Evolutionary conservation across 1,284 basidiomycete species (phyloP), one percentile per base, ranked within the genome.

Genomic region (Porodaedalea pini): DNA sequence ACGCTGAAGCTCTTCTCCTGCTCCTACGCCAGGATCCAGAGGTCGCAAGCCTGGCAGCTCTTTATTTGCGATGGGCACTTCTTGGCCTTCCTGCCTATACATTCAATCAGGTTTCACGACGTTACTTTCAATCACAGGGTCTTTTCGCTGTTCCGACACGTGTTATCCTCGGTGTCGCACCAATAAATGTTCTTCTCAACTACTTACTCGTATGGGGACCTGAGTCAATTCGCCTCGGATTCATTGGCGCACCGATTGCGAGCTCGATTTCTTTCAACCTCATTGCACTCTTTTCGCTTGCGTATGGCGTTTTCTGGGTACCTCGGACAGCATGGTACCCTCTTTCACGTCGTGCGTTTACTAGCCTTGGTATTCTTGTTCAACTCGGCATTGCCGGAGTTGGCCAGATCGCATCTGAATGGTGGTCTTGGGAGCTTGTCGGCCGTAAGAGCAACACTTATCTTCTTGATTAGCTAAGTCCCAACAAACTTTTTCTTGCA

Each of bases 401-500:
- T 25, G 71, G 73, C 10, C 80, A 81, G 62, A 78, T 74, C 32
- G 89, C 88, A 1, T 83, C 83, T 7, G 92, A 95, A 68, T 95
- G 92, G 93, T 94, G 92, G 91, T 85, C 86, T 37, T 94, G 92
- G 92, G 92, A 94, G 67, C 75, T 92, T 2, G 74, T 89, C 53
- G 77, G 76, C 50, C 70, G 79, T 81, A 61, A 62, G 80, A 76
- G n/a, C 58, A 17, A 2, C 31, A 41, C 17, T 17, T 6, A 21
- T 40, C 4, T 10, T 41, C 51, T 45, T 31, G 5, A 11, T 49
- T 47, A 86, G 84, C 19, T 43, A 23, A 43, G 19, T 23, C 25
- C 11, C 7, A 17, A 6, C 7, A 19, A 23, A 23, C 11, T 17
- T 27, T 11, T 23, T 19, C 36, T 34, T 50, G 27, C 15, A 41